Percentiles rank a stretch among this genome's conserved stretches.
phyloP scores from a whole-genome alignment of 441 rosid species.

The Euphorbia corollata region DNA sequence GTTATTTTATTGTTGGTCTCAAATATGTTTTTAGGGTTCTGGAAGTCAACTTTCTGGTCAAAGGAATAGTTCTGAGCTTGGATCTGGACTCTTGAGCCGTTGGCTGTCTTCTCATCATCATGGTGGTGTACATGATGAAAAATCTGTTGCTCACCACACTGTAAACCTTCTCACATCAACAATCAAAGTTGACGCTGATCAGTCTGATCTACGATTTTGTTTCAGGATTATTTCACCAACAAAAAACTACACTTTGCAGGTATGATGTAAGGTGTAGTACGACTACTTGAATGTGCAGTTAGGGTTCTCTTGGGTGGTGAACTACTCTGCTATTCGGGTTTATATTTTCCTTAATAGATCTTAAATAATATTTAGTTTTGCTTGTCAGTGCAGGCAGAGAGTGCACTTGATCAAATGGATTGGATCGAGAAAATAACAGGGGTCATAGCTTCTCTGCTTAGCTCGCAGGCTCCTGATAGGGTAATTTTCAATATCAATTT shows the following conservation, averaged over 20 bases:
- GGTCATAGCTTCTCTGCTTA: conserved; percentile 96
- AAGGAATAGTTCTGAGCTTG: conserved; percentile 93
- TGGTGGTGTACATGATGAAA: conserved; percentile 95
- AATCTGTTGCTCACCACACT: conserved; percentile 98
- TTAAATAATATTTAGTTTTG: conserved; percentile 38
- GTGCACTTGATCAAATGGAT: conserved; percentile 96
- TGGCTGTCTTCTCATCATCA: conserved; percentile 92
- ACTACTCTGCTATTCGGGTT: conserved; percentile 3
- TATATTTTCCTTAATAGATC: conserved; percentile 18
- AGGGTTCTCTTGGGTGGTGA: background rate
- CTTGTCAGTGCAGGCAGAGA: conserved; percentile 99
- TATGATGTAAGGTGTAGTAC: conserved; percentile 33
- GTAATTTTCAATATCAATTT: conserved; percentile 34
- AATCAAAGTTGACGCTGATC: conserved; percentile 92
- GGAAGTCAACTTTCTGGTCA: conserved; percentile 72
- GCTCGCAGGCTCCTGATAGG: conserved; percentile 94
- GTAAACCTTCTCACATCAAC: conserved; percentile 99
- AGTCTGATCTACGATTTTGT: conserved; percentile 96
- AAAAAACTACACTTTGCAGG: conserved; percentile 97
- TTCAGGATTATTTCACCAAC: conserved; percentile 98
- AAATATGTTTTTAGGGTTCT: conserved; percentile 45
- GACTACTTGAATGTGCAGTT: conserved; percentile 5
- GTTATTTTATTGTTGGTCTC: conserved; percentile 13
- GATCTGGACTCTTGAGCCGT: conserved; percentile 90
- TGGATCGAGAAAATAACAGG: conserved; percentile 99